phyloP scores from a whole-genome alignment of 148 eudicot genomes.

The Simmondsia chinensis region DNA sequence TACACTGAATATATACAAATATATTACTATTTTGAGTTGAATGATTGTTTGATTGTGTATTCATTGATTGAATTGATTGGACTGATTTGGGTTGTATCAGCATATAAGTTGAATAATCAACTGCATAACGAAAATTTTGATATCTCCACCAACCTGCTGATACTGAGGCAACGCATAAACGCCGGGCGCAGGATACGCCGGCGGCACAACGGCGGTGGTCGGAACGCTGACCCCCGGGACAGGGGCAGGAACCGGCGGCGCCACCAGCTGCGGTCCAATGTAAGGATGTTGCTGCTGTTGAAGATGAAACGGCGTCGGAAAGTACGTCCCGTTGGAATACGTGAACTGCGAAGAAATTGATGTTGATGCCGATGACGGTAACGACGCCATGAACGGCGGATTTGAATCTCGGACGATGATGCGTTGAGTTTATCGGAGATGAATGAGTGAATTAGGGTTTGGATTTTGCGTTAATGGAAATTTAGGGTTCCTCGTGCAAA shows the following conservation, averaged over 20 bases:
- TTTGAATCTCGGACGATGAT: no score
- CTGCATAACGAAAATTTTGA: not conserved
- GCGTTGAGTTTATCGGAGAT: no score
- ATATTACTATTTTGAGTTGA: no score
- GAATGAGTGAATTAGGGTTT: no score
- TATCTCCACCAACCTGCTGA: constrained; percentile 37
- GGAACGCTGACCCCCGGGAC: constrained; percentile 4
- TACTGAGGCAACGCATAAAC: constrained; percentile 66
- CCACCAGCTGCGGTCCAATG: constrained; percentile 26
- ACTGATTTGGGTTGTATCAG: not conserved
- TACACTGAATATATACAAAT: no score
- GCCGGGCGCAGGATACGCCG: constrained; percentile 27
- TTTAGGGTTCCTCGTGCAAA: no score
- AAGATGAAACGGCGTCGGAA: constrained; percentile 83
- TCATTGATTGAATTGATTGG: not conserved
- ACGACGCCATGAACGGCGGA: constrained; percentile 25
- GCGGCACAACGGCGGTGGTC: constrained; percentile 13
- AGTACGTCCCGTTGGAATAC: constrained; percentile 45
- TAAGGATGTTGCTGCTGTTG: constrained; percentile 51
- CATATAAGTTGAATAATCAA: no score
- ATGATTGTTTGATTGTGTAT: no score
- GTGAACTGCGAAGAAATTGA: constrained; percentile 45
- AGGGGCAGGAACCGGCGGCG: constrained; percentile 10
- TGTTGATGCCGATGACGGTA: constrained; percentile 28
- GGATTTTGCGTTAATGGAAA: no score